phyloP scores from a whole-genome alignment of 2,329 filamentous ascomycete species.

The Colletotrichum australisinense region DNA sequence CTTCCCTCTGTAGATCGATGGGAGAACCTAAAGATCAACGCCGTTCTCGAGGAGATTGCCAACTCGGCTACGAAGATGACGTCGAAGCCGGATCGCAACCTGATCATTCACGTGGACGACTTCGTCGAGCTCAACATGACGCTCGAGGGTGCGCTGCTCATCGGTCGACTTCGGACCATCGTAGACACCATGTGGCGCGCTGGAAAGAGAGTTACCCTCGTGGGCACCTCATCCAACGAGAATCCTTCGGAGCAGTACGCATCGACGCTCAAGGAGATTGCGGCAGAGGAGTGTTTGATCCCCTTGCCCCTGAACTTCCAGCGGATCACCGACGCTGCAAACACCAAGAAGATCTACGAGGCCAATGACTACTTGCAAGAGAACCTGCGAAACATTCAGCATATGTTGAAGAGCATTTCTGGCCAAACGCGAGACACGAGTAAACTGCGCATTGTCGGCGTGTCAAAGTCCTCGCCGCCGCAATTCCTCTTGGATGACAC shows the following conservation, averaged over 20 bases:
- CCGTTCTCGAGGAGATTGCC: slow-evolving; percentile 65
- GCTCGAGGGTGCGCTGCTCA: slow-evolving; percentile 74
- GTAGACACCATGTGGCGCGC: slow-evolving; percentile 78
- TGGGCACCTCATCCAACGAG: slow-evolving; percentile 79
- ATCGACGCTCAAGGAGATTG: slow-evolving; percentile 52
- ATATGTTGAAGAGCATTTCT: slow-evolving; percentile 56
- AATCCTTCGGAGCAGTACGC: slow-evolving; percentile 58
- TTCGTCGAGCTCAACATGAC: slow-evolving; percentile 81
- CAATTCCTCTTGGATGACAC: slow-evolving; percentile 28
- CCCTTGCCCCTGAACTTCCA: slow-evolving; percentile 40
- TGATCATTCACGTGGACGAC: slow-evolving; percentile 85
- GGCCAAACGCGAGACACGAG: slow-evolving; percentile 35
- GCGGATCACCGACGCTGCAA: slow-evolving; percentile 36
- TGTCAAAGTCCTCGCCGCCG: slow-evolving; percentile 30
- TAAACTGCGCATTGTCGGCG: slow-evolving; percentile 29
- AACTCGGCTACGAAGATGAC: slow-evolving; percentile 32
- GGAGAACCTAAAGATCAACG: slow-evolving; percentile 71
- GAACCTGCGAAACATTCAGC: slow-evolving; percentile 59
- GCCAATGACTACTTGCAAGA: slow-evolving; percentile 54
- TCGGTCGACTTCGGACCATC: slow-evolving; percentile 76
- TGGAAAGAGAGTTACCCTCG: slow-evolving; percentile 78
- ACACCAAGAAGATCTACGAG: slow-evolving; percentile 38
- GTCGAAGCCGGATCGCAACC: slow-evolving; percentile 50
- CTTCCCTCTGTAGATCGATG: slow-evolving; percentile 60
- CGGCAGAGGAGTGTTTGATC: slow-evolving; percentile 53